Conservation (phyloP, 805 yeast species). For the Candida suzukii region DNA sequence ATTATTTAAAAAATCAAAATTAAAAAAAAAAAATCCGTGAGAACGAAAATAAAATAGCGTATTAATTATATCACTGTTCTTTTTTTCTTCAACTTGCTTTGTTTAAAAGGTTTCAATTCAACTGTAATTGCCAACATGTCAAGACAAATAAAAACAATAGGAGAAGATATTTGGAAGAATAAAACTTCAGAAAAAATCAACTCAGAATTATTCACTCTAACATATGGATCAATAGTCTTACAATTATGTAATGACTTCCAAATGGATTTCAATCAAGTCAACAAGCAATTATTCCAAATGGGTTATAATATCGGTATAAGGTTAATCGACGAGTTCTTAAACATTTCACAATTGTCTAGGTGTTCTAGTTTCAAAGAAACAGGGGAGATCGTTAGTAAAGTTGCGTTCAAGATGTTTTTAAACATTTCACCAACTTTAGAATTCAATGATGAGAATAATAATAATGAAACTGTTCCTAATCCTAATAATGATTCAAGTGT, state of each 20-base stretch:
- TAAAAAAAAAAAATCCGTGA: too few species aligned
- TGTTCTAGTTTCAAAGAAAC: conserved; percentile 79
- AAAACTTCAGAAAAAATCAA: conserved; percentile 29
- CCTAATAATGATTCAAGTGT: conserved; percentile 71
- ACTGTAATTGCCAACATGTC: background rate
- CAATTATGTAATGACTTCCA: conserved; percentile 82
- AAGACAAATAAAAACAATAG: conserved; percentile 1
- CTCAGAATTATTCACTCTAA: conserved; percentile 87
- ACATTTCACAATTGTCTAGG: conserved; percentile 78
- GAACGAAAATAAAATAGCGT: too few species aligned
- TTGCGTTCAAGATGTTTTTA: conserved; percentile 86
- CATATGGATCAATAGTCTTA: conserved; percentile 90
- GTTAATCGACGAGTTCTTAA: conserved; percentile 86
- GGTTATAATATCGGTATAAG: conserved; percentile 93
- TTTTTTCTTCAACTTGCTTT: too few species aligned
- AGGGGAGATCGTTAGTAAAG: conserved; percentile 75
- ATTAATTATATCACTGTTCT: too few species aligned
- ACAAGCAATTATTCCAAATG: conserved; percentile 81
- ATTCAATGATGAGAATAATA: background rate
- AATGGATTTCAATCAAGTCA: conserved; percentile 70
- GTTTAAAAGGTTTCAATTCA: too few species aligned
- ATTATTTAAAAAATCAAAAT: too few species aligned
- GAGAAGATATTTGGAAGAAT: conserved; percentile 2
- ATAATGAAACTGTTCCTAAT: conserved; percentile 1
- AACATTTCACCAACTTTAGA: conserved; percentile 69